These are phyloP conservation scores for Dalechampia spathulata DNA, from an alignment of 441 rosid species.

Conservation along the genomic window DNA sequence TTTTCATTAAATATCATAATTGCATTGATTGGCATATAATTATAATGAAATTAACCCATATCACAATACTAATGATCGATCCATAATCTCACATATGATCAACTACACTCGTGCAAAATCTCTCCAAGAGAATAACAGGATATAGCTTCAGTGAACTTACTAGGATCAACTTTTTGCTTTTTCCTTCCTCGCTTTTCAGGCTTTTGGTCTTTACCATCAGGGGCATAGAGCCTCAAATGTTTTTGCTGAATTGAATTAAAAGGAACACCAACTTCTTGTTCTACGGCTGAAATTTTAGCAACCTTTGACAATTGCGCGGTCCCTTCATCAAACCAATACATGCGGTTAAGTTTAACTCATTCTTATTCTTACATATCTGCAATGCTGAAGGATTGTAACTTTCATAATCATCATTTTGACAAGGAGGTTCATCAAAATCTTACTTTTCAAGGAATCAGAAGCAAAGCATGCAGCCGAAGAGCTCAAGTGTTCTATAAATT, in stretches of 20 bases:
- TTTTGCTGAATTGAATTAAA: slow-evolving; percentile 20
- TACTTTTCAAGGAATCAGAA: slow-evolving; percentile 15
- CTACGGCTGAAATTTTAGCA: slow-evolving; percentile 22
- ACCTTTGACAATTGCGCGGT: slow-evolving; percentile 29
- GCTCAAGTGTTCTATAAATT: slow-evolving; percentile 37
- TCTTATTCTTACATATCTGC: slow-evolving; percentile 62
- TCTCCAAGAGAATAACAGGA: slow-evolving; percentile 1
- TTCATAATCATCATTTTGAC: slow-evolving; percentile 29
- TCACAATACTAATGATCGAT: too few relatives aligned
- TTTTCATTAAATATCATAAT: too few relatives aligned
- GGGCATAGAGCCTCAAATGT: slow-evolving; percentile 23
- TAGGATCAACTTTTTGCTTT: slow-evolving; percentile 58
- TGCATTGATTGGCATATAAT: too few relatives aligned
- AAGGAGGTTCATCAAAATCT: slow-evolving; percentile 19
- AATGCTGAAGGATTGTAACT: slow-evolving; percentile 43
- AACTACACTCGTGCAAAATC: too few relatives aligned
- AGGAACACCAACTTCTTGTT: slow-evolving; percentile 31
- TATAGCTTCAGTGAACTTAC: slow-evolving; percentile 39
- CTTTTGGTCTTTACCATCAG: slow-evolving; percentile 32
- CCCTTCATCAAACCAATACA: slow-evolving; percentile 35
- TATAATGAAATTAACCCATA: too few relatives aligned
- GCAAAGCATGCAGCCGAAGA: slow-evolving; percentile 22
- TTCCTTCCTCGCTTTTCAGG: slow-evolving; percentile 71
- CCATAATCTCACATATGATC: too few relatives aligned
- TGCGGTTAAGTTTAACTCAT: slow-evolving; percentile 30